A percentile compares a stretch with the other conserved stretches of the same genome.
Conservation (phyloP, 2,329 filamentous ascomycete species). For the Paraphaeosphaeria minitans region DNA sequence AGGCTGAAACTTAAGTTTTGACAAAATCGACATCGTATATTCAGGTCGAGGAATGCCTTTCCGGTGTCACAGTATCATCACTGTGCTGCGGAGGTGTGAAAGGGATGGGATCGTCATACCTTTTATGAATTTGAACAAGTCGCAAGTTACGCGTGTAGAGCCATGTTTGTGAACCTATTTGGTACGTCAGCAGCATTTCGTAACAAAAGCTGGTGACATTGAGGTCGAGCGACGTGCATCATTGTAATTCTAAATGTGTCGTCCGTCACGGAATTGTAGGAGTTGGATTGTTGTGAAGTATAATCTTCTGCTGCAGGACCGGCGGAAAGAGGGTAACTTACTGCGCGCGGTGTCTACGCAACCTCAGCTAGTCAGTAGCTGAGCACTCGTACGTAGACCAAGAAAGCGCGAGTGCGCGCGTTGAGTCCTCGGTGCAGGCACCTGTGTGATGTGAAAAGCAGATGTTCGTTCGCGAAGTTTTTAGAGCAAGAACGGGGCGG, state of each 20-base stretch:
- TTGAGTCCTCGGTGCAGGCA: background rate
- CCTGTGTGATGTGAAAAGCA: background rate
- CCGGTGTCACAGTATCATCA: slow-evolving; percentile 68
- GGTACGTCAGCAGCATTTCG: slow-evolving; percentile 25
- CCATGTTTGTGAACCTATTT: slow-evolving; percentile 12
- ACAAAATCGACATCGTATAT: slow-evolving; percentile 68
- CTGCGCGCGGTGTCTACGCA: slow-evolving; percentile 6
- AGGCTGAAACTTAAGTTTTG: slow-evolving; percentile 69
- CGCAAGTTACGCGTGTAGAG: background rate
- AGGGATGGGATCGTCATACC: slow-evolving; percentile 44
- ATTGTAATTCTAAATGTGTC: slow-evolving; percentile 61
- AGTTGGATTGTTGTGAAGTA: slow-evolving; percentile 60
- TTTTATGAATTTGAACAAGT: slow-evolving; percentile 32
- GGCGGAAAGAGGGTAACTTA: slow-evolving; percentile 12
- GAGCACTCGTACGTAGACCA: background rate
- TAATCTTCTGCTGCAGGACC: slow-evolving; percentile 50
- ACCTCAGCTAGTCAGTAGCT: background rate
- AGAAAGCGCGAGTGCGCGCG: slow-evolving; percentile 11
- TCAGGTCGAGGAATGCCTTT: slow-evolving; percentile 73
- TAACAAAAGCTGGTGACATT: background rate
- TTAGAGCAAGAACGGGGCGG: slow-evolving; percentile 4
- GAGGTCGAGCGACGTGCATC: slow-evolving; percentile 45
- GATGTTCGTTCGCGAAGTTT: slow-evolving; percentile 4
- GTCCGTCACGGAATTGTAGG: slow-evolving; percentile 62
- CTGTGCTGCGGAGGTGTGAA: slow-evolving; percentile 41